phyloP scores from a whole-genome alignment of 257 asterid species.

The Solanum virginianum region DNA sequence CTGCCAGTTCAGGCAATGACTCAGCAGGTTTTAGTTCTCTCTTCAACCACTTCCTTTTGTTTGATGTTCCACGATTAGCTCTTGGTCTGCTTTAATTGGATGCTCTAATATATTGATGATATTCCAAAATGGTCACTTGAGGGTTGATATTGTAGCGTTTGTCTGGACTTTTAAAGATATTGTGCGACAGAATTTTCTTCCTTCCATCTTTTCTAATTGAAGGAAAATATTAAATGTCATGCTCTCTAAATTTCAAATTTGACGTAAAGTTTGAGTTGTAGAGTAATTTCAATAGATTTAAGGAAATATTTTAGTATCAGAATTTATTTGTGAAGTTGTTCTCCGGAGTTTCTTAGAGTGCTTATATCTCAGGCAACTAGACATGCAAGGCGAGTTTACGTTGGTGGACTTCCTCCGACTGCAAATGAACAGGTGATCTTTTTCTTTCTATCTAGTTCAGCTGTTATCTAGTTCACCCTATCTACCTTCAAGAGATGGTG shows the following conservation, averaged over 20 bases:
- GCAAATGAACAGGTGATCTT: constrained; percentile 85
- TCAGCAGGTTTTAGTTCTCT: constrained; percentile 63
- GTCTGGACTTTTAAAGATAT: not conserved
- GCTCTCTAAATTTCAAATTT: not conserved
- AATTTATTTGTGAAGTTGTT: not conserved
- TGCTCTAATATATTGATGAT: not conserved
- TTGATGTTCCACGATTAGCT: not conserved
- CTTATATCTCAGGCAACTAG: constrained; percentile 64
- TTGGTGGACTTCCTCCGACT: constrained; percentile 94
- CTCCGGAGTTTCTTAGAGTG: not conserved
- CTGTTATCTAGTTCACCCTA: too few relatives aligned
- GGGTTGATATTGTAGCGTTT: not conserved
- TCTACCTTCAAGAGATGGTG: too few relatives aligned
- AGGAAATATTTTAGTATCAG: not conserved
- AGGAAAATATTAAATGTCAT: not conserved
- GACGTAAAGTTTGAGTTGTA: not conserved
- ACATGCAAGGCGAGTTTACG: constrained; percentile 96
- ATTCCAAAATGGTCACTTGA: not conserved
- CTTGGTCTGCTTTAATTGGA: not conserved
- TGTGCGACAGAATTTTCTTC: not conserved
- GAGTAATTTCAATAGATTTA: not conserved
- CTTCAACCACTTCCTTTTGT: not conserved
- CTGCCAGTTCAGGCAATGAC: constrained; percentile 98
- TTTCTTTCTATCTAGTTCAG: not conserved
- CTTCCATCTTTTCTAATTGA: not conserved